phyloP scores from a whole-genome alignment of 2,329 filamentous ascomycete genomes.

The Aspergillus pseudotamarii region DNA sequence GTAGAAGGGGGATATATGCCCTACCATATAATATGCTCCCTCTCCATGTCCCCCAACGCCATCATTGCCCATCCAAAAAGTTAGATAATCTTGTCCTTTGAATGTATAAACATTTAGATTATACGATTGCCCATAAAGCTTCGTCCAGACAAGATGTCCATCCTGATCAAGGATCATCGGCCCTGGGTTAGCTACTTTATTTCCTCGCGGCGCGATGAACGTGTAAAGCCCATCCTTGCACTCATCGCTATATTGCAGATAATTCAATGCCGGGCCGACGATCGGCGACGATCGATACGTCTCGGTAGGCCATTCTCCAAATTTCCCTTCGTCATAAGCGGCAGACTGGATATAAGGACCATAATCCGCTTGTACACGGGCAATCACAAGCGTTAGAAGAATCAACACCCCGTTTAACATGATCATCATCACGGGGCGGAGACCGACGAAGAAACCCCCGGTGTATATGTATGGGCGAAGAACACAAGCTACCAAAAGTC shows the following conservation, averaged over 20 bases:
- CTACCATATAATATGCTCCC: conserved; percentile 51
- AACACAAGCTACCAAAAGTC: not conserved
- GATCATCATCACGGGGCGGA: conserved; percentile 2
- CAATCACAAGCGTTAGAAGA: not conserved
- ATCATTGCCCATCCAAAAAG: conserved; percentile 54
- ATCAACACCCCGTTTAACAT: not conserved
- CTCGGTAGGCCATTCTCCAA: conserved; percentile 30
- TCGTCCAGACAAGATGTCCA: conserved; percentile 52
- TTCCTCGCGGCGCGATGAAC: conserved; percentile 45
- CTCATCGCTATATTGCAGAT: conserved; percentile 22
- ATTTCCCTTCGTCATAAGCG: conserved; percentile 23
- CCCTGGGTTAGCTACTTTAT: conserved; percentile 35
- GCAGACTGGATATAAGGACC: conserved; percentile 19
- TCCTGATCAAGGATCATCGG: conserved; percentile 50
- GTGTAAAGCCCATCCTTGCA: conserved; percentile 46
- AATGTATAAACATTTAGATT: conserved; percentile 51
- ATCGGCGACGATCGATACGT: conserved; percentile 27
- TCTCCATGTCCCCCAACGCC: conserved; percentile 50
- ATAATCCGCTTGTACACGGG: conserved; percentile 11
- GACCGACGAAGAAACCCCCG: not conserved
- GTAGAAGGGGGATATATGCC: not conserved
- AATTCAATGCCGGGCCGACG: conserved; percentile 30
- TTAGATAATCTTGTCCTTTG: conserved; percentile 49
- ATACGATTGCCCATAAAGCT: conserved; percentile 43
- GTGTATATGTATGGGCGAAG: not conserved